A percentile compares a stretch with the other conserved stretches of the same genome.
Evolutionary conservation across 495 filamentous ascomycete genomes (phyloP).

Genomic region (Sabuloglossum arenarium): DNA sequence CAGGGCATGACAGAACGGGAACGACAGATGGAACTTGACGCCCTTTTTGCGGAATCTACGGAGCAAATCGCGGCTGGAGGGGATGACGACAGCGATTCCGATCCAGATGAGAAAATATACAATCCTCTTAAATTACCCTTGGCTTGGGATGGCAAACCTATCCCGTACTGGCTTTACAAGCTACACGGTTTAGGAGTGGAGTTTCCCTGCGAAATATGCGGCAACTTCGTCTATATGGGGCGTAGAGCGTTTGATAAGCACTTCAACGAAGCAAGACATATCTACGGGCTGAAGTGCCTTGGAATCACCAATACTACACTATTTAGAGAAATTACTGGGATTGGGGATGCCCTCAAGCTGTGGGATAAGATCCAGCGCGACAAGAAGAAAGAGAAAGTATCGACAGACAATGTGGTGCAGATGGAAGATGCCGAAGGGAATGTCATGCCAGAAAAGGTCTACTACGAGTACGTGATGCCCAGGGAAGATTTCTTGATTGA

Average conservation of each 20-base stretch:
- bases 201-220: conserved; percentile 88
- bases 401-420: conserved; percentile 69
- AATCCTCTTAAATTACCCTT: conserved; percentile 91
- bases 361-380: conserved; percentile 90
- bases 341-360: conserved; percentile 66
- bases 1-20: conserved; percentile 94
- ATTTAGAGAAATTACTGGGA: conserved; percentile 84
- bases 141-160: conserved; percentile 96
- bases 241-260: conserved; percentile 94
- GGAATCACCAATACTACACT: conserved; percentile 84
- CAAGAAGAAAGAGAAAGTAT: conserved; percentile 53
- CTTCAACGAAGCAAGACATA: conserved; percentile 81
- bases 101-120: conserved; percentile 68
- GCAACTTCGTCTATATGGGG: conserved; percentile 95
- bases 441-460: conserved; percentile 97
- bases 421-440: conserved; percentile 98
- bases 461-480: conserved; percentile 41
- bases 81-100: conserved; percentile 40
- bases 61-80: conserved; percentile 26
- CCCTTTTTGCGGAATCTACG: conserved; percentile 44
- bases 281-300: conserved; percentile 79
- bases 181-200: conserved; percentile 89
- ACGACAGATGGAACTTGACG: conserved; percentile 74
- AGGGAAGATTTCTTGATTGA: background rate
- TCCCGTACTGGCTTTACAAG: conserved; percentile 97